Evolutionary conservation across 441 rosid genomes (phyloP).

Genomic region (Populus trichocarpa): DNA sequence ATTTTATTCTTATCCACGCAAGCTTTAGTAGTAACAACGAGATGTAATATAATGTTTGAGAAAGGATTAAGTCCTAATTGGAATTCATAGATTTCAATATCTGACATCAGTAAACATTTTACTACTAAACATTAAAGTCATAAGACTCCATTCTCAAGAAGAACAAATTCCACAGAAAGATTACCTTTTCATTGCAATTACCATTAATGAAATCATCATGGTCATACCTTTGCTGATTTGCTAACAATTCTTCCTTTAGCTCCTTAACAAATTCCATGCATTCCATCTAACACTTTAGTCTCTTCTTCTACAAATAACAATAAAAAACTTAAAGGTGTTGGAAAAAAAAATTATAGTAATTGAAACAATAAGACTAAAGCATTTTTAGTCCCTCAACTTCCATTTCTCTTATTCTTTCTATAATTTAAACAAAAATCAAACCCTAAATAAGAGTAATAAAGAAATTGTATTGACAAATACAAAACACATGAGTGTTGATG

Average conservation of each 20-base stretch:
- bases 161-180: background rate
- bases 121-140: background rate
- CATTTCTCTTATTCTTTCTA: background rate
- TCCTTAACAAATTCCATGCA: slow-evolving; percentile 90
- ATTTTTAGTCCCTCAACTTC: background rate
- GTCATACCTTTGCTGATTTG: slow-evolving; percentile 60
- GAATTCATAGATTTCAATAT: background rate
- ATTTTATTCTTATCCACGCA: no score
- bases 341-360: background rate
- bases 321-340: background rate
- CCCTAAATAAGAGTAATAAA: background rate
- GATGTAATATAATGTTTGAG: background rate
- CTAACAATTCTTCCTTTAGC: slow-evolving; percentile 78
- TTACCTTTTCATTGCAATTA: slow-evolving; percentile 55
- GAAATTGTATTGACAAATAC: background rate
- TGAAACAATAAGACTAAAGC: background rate
- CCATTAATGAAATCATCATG: slow-evolving; percentile 38
- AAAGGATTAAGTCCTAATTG: background rate
- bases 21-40: background rate
- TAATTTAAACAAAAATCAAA: background rate
- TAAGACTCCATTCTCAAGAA: background rate
- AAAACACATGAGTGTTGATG: no score
- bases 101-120: background rate
- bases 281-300: slow-evolving; percentile 88
- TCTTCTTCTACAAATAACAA: slow-evolving; percentile 58